A percentile compares a stretch with the other conserved stretches of the same genome.
Conservation (phyloP, 108 stramenopile species). For the Cylindrotheca fusiformis region DNA sequence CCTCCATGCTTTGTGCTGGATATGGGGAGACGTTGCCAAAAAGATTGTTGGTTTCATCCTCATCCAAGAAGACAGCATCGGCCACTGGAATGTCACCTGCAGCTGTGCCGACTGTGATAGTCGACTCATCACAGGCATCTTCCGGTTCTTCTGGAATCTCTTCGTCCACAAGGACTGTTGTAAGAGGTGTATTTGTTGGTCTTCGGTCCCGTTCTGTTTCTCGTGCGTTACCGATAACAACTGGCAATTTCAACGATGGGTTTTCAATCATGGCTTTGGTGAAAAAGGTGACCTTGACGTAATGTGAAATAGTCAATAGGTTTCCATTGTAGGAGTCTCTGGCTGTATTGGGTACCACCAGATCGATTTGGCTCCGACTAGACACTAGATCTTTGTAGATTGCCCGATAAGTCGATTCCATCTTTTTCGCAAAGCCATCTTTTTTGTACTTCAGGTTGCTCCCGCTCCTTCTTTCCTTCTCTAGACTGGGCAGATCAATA, state of each 20-base stretch:
- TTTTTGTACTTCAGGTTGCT: not conserved
- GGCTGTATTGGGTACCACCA: slow-evolving; percentile 13
- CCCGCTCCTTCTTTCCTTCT: slow-evolving; percentile 6
- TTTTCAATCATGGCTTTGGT: slow-evolving; percentile 21
- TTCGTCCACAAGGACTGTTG: slow-evolving; percentile 22
- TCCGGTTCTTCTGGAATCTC: not conserved
- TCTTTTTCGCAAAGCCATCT: slow-evolving; percentile 4
- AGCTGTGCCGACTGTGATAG: slow-evolving; percentile 12
- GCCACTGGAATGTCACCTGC: slow-evolving; percentile 17
- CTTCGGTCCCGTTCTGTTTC: slow-evolving; percentile 2
- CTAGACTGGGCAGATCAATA: slow-evolving; percentile 10
- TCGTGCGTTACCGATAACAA: slow-evolving; percentile 26
- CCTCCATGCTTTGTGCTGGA: not conserved
- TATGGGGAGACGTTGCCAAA: not conserved
- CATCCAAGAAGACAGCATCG: slow-evolving; percentile 8
- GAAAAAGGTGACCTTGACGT: slow-evolving; percentile 27
- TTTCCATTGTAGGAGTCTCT: slow-evolving; percentile 31
- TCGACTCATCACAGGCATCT: slow-evolving; percentile 6
- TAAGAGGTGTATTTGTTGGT: slow-evolving; percentile 1
- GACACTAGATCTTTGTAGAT: slow-evolving; percentile 10
- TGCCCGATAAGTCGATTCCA: not conserved
- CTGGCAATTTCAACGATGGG: slow-evolving; percentile 27
- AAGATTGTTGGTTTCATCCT: not conserved
- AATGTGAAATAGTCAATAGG: slow-evolving; percentile 29
- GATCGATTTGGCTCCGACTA: slow-evolving; percentile 6